Conservation (phyloP, 108 stramenopile genomes). For the Pelagomonas calceolata region DNA sequence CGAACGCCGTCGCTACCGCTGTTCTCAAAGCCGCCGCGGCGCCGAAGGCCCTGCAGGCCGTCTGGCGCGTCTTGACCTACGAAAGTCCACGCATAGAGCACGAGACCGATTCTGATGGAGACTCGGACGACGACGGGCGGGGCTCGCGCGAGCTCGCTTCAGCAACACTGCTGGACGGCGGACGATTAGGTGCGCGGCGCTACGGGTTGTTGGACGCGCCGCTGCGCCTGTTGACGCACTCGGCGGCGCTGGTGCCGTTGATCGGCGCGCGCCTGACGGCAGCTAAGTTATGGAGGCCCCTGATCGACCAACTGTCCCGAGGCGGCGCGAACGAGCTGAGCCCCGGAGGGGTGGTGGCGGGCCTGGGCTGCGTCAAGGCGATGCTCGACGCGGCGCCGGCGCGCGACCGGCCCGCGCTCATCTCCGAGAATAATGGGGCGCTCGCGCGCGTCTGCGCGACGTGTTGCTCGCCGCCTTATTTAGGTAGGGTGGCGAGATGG, state of each 20-base stretch:
- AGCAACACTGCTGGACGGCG: slow-evolving; percentile 6
- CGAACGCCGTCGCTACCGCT: slow-evolving; percentile 11
- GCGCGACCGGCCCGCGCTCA: neutral
- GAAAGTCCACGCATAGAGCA: neutral
- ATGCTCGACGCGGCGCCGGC: slow-evolving; percentile 10
- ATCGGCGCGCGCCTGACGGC: neutral
- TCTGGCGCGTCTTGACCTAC: slow-evolving; percentile 9
- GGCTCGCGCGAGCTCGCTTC: too few relatives aligned
- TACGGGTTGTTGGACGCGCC: slow-evolving; percentile 19
- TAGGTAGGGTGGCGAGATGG: neutral
- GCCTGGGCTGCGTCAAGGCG: slow-evolving; percentile 14
- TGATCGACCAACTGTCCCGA: slow-evolving; percentile 7
- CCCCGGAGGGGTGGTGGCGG: slow-evolving; percentile 16
- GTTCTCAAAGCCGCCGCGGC: slow-evolving; percentile 17
- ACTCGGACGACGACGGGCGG: neutral
- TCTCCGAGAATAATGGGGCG: neutral
- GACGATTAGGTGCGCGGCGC: slow-evolving; percentile 11
- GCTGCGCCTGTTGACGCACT: slow-evolving; percentile 11
- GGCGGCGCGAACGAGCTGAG: slow-evolving; percentile 20
- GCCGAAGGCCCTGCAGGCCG: slow-evolving; percentile 15
- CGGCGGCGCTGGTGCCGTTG: neutral
- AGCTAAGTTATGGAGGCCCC: slow-evolving; percentile 10
- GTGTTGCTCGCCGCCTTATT: neutral
- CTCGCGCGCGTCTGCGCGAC: neutral
- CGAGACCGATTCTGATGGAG: neutral